Conservation (phyloP, 139 green algal species). For the Zygnema circumcarinatum region DNA sequence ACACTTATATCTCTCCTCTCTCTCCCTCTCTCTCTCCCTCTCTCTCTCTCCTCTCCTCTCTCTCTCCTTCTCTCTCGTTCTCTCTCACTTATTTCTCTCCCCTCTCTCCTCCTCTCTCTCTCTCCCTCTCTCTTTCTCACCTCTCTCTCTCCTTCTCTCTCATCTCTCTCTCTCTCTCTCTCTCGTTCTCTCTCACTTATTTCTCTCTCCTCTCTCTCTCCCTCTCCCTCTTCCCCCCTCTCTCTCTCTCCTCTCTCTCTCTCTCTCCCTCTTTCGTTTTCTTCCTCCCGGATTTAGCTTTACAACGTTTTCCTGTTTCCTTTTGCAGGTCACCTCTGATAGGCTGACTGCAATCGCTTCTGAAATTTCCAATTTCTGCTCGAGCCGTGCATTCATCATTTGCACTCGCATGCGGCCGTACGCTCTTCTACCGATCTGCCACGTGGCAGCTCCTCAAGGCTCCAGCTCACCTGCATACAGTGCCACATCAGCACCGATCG, state of each 20-base stretch:
- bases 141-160: neutral
- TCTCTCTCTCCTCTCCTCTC: neutral
- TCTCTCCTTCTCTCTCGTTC: neutral
- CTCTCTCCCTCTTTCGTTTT: neutral
- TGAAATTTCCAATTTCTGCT: neutral
- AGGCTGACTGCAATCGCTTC: neutral
- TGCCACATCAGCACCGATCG: neutral
- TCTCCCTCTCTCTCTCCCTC: neutral
- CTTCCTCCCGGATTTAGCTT: constrained; percentile 2
- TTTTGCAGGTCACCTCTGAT: constrained; percentile 9
- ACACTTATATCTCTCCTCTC: no score
- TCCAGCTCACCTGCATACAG: neutral
- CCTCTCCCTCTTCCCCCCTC: neutral
- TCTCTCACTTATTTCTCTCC: neutral
- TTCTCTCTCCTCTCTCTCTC: neutral
- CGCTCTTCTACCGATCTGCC: neutral
- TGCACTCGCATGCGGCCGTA: neutral
- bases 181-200: neutral
- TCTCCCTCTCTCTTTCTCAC: neutral
- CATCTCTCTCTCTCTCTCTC: neutral
- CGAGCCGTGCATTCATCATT: neutral
- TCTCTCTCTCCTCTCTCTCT: neutral
- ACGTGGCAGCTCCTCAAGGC: neutral
- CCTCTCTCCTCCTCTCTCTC: neutral
- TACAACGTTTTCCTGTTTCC: neutral